A percentile compares a stretch with the other conserved stretches of the same genome.
These are phyloP conservation scores for Pseudevernia furfuracea DNA, from an alignment of 495 filamentous ascomycete species.

Conservation along the genomic window DNA sequence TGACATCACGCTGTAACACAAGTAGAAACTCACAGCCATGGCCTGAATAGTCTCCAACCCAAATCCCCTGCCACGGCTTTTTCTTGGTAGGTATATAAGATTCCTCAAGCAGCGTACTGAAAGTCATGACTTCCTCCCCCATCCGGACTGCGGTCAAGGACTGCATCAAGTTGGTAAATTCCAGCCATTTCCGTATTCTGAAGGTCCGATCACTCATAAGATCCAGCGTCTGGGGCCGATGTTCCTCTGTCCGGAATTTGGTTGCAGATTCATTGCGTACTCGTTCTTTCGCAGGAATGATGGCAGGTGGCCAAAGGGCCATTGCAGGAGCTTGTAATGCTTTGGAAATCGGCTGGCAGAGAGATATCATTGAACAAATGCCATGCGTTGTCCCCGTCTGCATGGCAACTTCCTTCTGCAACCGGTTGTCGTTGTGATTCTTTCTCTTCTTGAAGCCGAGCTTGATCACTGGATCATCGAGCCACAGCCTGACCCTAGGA, in stretches of 20 bases:
- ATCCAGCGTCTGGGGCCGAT: constrained; percentile 37
- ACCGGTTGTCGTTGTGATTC: constrained; percentile 19
- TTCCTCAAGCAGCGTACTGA: constrained; percentile 60
- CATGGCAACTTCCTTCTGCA: constrained; percentile 44
- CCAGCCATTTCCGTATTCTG: constrained; percentile 65
- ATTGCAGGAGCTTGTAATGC: constrained; percentile 31
- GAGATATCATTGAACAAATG: constrained; percentile 41
- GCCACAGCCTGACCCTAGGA: constrained; percentile 58
- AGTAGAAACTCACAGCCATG: constrained; percentile 88
- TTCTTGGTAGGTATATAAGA: constrained; percentile 69
- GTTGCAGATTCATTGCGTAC: constrained; percentile 41
- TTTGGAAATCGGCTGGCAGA: constrained; percentile 39
- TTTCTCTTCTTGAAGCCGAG: constrained; percentile 34
- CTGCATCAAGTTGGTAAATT: constrained; percentile 36
- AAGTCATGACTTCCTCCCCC: constrained; percentile 65
- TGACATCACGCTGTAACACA: constrained; percentile 58
- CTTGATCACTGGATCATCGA: constrained; percentile 62
- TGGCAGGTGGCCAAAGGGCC: constrained; percentile 66
- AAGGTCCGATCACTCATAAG: constrained; percentile 60
- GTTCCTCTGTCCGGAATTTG: constrained; percentile 33
- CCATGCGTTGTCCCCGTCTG: constrained; percentile 42
- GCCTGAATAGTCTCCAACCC: constrained; percentile 81
- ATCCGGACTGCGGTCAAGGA: constrained; percentile 37
- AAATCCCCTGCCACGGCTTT: constrained; percentile 81
- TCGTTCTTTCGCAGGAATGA: constrained; percentile 54